Evolutionary conservation across 2,329 filamentous ascomycete species (phyloP).

Genomic region (Ophiosphaerella herpotricha): DNA sequence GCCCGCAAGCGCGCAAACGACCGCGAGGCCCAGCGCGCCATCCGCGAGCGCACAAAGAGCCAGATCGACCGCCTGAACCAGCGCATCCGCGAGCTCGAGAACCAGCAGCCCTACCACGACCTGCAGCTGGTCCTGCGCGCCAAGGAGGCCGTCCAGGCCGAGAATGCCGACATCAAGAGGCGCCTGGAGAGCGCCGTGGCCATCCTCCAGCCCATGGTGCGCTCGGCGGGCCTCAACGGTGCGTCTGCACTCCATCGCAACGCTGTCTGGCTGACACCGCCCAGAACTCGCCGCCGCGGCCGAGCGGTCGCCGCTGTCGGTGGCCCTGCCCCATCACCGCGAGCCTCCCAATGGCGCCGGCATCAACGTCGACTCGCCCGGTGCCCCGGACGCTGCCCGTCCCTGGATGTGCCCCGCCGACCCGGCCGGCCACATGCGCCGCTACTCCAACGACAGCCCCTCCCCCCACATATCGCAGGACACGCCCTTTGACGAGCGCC

Average conservation of each 20-base stretch:
- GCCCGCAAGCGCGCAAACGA: slow-evolving; percentile 91
- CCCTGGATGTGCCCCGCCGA: slow-evolving; percentile 40
- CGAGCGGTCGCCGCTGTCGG: slow-evolving; percentile 51
- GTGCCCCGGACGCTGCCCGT: slow-evolving; percentile 25
- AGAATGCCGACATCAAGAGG: slow-evolving; percentile 78
- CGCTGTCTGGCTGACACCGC: slow-evolving; percentile 7
- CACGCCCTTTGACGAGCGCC: slow-evolving; percentile 58
- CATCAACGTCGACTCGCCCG: slow-evolving; percentile 25
- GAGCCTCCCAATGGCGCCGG: slow-evolving; percentile 20
- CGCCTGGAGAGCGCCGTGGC: slow-evolving; percentile 68
- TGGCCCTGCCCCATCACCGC: slow-evolving; percentile 20
- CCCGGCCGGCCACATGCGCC: slow-evolving; percentile 39
- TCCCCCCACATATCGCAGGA: slow-evolving; percentile 23
- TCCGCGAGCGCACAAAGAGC: slow-evolving; percentile 78
- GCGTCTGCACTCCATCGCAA: slow-evolving; percentile 10
- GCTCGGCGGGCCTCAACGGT: slow-evolving; percentile 51
- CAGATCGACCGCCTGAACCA: slow-evolving; percentile 77
- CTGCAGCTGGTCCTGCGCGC: slow-evolving; percentile 75
- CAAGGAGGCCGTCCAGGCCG: slow-evolving; percentile 76
- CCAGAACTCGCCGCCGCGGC: slow-evolving; percentile 56
- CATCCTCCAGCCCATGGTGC: slow-evolving; percentile 65
- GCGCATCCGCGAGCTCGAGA: slow-evolving; percentile 75
- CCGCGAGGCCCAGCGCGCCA: slow-evolving; percentile 82
- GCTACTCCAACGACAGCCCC: slow-evolving; percentile 43
- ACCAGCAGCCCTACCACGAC: slow-evolving; percentile 81